These are phyloP conservation scores for Annulohypoxylon stygium DNA, from an alignment of 495 filamentous ascomycete genomes.

Conservation along the genomic window DNA sequence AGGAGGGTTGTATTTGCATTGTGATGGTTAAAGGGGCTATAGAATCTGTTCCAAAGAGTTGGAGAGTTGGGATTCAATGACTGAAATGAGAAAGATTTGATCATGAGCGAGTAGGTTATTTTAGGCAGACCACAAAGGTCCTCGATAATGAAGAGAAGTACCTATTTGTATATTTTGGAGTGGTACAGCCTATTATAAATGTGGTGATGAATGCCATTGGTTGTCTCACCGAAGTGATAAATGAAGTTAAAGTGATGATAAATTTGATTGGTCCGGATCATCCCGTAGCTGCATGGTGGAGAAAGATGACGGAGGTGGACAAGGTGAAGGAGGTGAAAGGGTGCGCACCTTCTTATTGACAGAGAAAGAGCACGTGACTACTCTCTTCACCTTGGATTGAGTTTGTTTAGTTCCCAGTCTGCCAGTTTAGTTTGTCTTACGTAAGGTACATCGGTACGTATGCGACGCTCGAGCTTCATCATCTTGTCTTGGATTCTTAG, in stretches of 20 bases:
- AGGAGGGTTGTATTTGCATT: conserved; percentile 38
- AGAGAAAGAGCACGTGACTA: conserved; percentile 6
- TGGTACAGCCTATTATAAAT: not conserved
- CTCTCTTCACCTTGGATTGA: not conserved
- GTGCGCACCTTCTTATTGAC: conserved; percentile 30
- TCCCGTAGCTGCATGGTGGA: conserved; percentile 25
- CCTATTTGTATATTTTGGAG: not conserved
- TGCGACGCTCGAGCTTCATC: conserved; percentile 17
- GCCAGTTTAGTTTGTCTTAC: not conserved
- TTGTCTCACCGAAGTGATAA: conserved; percentile 12
- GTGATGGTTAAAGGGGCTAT: conserved; percentile 16
- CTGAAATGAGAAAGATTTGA: conserved; percentile 5
- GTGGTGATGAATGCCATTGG: conserved; percentile 2
- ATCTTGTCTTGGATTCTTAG: conserved; percentile 10
- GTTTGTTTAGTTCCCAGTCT: not conserved
- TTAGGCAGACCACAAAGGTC: not conserved
- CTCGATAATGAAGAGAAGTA: not conserved
- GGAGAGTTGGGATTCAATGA: not conserved
- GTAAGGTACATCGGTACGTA: conserved; percentile 9
- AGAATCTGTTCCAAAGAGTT: not conserved
- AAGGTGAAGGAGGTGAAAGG: conserved; percentile 24
- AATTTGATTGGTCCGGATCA: conserved; percentile 33
- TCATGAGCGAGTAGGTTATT: not conserved
- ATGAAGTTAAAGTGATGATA: conserved; percentile 17
- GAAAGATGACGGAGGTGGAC: conserved; percentile 23